Base-by-base conservation (phyloP, 2,329 filamentous ascomycete species). In the Spiromastix sp. region DNA sequence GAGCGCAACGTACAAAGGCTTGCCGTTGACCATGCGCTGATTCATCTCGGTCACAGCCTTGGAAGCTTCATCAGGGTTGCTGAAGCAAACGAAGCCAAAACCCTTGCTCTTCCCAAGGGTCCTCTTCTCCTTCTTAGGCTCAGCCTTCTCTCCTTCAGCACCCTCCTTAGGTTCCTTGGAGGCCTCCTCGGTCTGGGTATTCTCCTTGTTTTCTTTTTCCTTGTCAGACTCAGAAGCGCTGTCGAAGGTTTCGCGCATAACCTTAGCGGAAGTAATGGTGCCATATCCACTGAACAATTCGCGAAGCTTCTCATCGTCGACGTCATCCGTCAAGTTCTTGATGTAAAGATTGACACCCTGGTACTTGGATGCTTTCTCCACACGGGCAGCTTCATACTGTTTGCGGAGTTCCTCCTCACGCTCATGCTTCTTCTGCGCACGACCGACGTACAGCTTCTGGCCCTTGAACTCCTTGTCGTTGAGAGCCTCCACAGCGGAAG, bases 21-120 rank as follows among this genome's bases (percentile, higher is more conserved):
- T 98, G 69, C 76, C 77, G 63, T 87, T 82, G 50, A 96, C 74
- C 91, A 98, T 98, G 65, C 91, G 86, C 74, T 96, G 89, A 74
- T 98, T 98, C 85, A 96, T 95, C 67, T 98, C 91, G 42, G 87
- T 86, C 46, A 98, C 89, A 47, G 91, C 91, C 78, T 96, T 96
- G 68, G 89, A 95, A 48, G 91, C 91, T 63, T 98, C 91, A 55
- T 98, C 91, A 42, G 91, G 87, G 74, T 93, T 96, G 76, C 84
- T 91, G 73, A 98, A 98, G 82, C 91, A 98, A 57, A 98, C 91
- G 64, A 98, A 98, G 54, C 91, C 91, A 61, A 98, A 98, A 61
- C 91, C 91, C 75, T 96, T 98, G 81, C 86, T 94, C 83, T 96
- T 96, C 62, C 91, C 91, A 42, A 69, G 59, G 61, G 73, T 76